These are phyloP conservation scores for Paspalum vaginatum DNA, from an alignment of 176 grass and related monocot genomes.

Conservation along the genomic window DNA sequence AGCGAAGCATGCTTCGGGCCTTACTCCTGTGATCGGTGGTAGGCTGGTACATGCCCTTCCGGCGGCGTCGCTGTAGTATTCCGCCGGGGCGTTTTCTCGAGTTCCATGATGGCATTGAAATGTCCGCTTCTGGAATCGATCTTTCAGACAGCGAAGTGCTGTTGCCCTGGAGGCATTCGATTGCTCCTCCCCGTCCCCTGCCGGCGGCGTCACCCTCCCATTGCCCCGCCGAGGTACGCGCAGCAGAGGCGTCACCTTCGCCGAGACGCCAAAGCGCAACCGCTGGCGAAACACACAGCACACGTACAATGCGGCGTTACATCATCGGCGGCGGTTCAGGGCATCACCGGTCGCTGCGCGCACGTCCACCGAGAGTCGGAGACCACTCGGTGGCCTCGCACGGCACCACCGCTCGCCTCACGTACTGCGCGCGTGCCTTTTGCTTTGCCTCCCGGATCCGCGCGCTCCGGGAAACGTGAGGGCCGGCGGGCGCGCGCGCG, in stretches of 20 bases:
- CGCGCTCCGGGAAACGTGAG: not conserved
- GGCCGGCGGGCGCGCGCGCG: not conserved
- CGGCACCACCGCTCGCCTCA: constrained; percentile 19
- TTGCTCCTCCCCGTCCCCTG: not conserved
- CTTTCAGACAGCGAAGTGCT: constrained; percentile 4
- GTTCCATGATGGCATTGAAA: not conserved
- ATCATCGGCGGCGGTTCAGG: not conserved
- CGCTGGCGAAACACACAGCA: not conserved
- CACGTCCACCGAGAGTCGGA: not conserved
- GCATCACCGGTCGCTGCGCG: too few relatives aligned
- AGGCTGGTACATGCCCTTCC: not conserved
- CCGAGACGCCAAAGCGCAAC: not conserved
- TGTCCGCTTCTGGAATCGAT: constrained; percentile 26
- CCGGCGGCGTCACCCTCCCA: not conserved
- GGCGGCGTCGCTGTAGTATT: not conserved
- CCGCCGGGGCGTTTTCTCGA: not conserved
- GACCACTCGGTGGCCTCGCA: too few relatives aligned
- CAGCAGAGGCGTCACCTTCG: not conserved
- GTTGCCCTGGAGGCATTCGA: not conserved
- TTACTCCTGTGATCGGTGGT: not conserved
- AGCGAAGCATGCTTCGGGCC: not conserved
- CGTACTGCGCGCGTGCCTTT: too few relatives aligned
- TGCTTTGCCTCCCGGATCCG: too few relatives aligned
- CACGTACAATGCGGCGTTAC: not conserved
- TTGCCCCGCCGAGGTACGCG: not conserved